These are phyloP conservation scores for Tuber magnatum DNA, from an alignment of 495 filamentous ascomycete species.

Conservation along the genomic window DNA sequence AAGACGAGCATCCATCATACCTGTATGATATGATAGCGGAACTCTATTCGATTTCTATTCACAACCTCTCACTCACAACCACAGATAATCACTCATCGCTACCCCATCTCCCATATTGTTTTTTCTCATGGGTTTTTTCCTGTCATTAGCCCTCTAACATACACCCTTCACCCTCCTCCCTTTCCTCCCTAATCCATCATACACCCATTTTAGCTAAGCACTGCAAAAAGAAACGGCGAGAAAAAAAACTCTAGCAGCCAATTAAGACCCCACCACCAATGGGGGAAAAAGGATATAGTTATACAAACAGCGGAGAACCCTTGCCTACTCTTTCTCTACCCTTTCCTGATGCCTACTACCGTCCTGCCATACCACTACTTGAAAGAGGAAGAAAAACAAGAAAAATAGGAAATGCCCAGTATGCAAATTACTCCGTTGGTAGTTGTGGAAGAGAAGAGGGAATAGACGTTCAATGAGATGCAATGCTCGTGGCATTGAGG, in stretches of 20 bases:
- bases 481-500: constrained; percentile 1
- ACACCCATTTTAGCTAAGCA: not conserved
- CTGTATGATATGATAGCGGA: not conserved
- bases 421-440: constrained; percentile 22
- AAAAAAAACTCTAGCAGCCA: constrained; percentile 4
- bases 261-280: not conserved
- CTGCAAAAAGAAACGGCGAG: not conserved
- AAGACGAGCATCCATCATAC: not conserved
- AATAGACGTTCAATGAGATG: constrained; percentile 11
- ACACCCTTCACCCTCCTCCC: not conserved
- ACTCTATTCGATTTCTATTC: not conserved
- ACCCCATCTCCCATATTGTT: not conserved
- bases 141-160: not conserved
- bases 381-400: constrained; percentile 9
- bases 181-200: not conserved
- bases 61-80: not conserved
- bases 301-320: not conserved
- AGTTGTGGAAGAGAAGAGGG: constrained; percentile 14
- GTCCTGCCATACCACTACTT: not conserved
- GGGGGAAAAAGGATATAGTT: not conserved
- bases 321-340: not conserved
- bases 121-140: not conserved
- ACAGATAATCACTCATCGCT: not conserved
- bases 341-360: not conserved
- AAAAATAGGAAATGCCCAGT: constrained; percentile 18